Conservation (phyloP, 2,329 filamentous ascomycete species). For the Chalaropsis thielavioides region DNA sequence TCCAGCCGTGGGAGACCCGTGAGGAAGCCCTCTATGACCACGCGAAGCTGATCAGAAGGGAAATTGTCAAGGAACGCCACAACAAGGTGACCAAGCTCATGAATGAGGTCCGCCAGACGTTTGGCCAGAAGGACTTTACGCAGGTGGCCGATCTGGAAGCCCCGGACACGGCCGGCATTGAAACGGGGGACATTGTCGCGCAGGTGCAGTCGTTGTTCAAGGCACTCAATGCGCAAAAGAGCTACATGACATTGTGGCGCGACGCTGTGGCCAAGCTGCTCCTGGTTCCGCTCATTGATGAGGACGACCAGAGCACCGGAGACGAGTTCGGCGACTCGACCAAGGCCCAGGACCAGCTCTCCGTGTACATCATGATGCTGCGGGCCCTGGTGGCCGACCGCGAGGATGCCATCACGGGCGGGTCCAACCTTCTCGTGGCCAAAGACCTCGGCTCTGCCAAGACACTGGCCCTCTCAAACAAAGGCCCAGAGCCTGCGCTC, state of each 20-base stretch:
- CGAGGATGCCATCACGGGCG: slow-evolving; percentile 59
- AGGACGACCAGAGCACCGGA: slow-evolving; percentile 70
- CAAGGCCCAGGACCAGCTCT: slow-evolving; percentile 74
- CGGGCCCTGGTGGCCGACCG: slow-evolving; percentile 66
- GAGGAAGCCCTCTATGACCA: neutral
- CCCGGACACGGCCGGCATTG: neutral
- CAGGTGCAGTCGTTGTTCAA: neutral
- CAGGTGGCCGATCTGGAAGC: neutral
- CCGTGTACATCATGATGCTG: slow-evolving; percentile 70
- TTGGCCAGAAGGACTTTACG: neutral
- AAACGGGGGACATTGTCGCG: neutral
- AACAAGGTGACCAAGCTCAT: neutral
- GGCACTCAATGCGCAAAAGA: neutral
- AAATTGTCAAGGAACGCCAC: neutral
- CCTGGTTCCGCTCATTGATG: slow-evolving; percentile 57
- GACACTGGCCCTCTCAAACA: neutral
- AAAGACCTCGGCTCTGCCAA: slow-evolving; percentile 37
- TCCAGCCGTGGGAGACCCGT: slow-evolving; percentile 33
- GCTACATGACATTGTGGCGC: neutral
- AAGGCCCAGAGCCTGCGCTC: neutral
- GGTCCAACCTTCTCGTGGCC: slow-evolving; percentile 58
- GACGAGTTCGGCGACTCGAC: slow-evolving; percentile 84
- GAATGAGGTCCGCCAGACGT: neutral
- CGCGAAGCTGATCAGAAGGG: neutral
- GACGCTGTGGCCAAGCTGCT: neutral